Conservation (phyloP, 139 green algal genomes). For the Auxenochlorella pyrenoidosa region DNA sequence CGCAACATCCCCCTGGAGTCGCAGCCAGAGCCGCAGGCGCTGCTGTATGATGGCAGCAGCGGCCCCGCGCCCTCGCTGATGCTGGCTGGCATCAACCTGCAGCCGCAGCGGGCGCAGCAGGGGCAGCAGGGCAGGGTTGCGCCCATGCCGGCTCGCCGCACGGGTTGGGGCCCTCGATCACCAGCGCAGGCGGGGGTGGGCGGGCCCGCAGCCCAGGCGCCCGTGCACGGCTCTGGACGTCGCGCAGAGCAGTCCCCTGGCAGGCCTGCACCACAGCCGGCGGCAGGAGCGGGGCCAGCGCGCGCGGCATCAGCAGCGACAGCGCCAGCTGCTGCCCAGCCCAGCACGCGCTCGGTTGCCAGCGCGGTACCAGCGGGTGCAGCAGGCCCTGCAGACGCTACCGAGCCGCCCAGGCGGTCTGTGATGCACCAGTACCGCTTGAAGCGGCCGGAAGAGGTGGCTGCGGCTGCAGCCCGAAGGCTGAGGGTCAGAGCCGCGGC, state of each 20-base stretch:
- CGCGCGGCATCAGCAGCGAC: background rate
- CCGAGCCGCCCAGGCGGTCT: too few species aligned
- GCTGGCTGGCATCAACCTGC: slow-evolving; percentile 12
- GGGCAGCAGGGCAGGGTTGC: background rate
- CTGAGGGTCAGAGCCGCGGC: background rate
- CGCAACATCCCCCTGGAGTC: slow-evolving; percentile 29
- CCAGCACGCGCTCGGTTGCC: too few species aligned
- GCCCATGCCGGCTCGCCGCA: background rate
- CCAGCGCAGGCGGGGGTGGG: background rate
- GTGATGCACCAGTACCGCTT: too few species aligned
- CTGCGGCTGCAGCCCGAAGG: background rate
- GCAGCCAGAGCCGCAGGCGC: slow-evolving; percentile 20
- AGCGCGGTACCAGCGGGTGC: too few species aligned
- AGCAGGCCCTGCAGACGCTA: too few species aligned
- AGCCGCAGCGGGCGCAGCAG: background rate
- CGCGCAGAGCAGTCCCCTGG: background rate
- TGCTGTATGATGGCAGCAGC: background rate
- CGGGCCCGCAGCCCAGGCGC: background rate
- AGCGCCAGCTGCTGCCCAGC: background rate
- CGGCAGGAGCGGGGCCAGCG: background rate
- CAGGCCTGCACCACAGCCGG: background rate
- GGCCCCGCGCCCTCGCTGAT: background rate
- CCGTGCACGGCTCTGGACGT: background rate
- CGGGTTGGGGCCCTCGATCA: background rate
- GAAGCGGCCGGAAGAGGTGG: background rate